Conservation (phyloP, 805 yeast genomes). For the Kazachstania kunashirensis region DNA sequence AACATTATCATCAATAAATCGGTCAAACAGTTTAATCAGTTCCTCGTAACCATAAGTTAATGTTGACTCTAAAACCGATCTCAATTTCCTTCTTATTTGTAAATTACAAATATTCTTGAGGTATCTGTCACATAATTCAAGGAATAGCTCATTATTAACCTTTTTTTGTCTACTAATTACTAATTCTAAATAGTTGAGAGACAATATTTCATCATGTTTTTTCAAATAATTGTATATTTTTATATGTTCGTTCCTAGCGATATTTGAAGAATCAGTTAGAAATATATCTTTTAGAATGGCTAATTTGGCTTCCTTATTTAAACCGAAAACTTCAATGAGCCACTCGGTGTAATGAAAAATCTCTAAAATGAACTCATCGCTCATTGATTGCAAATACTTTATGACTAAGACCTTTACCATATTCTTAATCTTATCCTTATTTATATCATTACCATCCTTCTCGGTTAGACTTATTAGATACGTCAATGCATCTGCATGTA, state of each 20-base stretch:
- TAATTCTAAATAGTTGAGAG: slow-evolving; percentile 44
- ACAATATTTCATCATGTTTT: slow-evolving; percentile 21
- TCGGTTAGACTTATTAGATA: slow-evolving; percentile 35
- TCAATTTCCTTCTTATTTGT: slow-evolving; percentile 26
- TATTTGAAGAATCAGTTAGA: slow-evolving; percentile 51
- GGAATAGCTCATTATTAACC: slow-evolving; percentile 34
- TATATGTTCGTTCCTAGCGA: slow-evolving; percentile 46
- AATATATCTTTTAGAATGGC: slow-evolving; percentile 43
- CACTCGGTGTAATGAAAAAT: slow-evolving; percentile 49
- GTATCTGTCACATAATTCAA: slow-evolving; percentile 38
- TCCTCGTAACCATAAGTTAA: slow-evolving; percentile 33
- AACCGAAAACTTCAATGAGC: slow-evolving; percentile 32
- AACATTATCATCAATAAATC: not conserved
- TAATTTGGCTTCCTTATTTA: slow-evolving; percentile 3
- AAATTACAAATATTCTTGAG: slow-evolving; percentile 22
- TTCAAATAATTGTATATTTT: slow-evolving; percentile 46
- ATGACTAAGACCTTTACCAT: slow-evolving; percentile 24
- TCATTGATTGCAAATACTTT: slow-evolving; percentile 49
- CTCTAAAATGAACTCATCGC: slow-evolving; percentile 39
- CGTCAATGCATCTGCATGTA: slow-evolving; percentile 59
- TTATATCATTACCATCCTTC: not conserved
- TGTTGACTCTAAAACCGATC: slow-evolving; percentile 29
- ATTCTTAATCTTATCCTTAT: slow-evolving; percentile 8
- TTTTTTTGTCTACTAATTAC: slow-evolving; percentile 33
- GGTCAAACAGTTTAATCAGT: slow-evolving; percentile 22